These are phyloP conservation scores for Cryomyces minteri DNA, from an alignment of 495 filamentous ascomycete genomes.

Conservation along the genomic window DNA sequence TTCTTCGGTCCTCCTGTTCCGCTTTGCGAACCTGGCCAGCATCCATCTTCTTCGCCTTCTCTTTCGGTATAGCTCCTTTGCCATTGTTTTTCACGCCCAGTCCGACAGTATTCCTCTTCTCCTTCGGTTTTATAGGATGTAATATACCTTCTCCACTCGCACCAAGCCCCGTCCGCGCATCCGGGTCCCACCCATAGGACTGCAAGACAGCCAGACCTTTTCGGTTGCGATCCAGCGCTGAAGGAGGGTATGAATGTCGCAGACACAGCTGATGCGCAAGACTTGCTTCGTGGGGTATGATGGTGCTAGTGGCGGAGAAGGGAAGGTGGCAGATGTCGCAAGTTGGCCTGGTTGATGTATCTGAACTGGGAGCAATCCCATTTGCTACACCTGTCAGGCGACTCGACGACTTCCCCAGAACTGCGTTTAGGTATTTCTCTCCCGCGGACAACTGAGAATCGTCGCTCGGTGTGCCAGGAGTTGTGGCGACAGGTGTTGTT, in stretches of 20 bases:
- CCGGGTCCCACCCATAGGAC: constrained; percentile 75
- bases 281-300: constrained; percentile 42
- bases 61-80: neutral
- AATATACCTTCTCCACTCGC: constrained; percentile 50
- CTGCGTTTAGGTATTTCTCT: no score
- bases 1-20: constrained; percentile 40
- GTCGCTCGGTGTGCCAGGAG: no score
- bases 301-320: constrained; percentile 16
- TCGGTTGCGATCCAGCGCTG: constrained; percentile 58
- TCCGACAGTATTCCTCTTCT: constrained; percentile 58
- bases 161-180: constrained; percentile 57
- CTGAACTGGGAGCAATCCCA: no score
- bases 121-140: constrained; percentile 52
- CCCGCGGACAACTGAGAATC: no score
- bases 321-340: constrained; percentile 46
- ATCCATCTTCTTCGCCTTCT: constrained; percentile 33
- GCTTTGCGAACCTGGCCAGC: constrained; percentile 48
- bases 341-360: neutral
- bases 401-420: no score
- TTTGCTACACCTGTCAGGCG: no score
- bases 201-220: constrained; percentile 60
- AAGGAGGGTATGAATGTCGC: constrained; percentile 67
- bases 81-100: constrained; percentile 30
- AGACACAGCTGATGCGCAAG: constrained; percentile 72
- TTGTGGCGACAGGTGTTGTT: constrained; percentile 19